Percentiles rank a stretch among this genome's conserved stretches.
phyloP scores from a whole-genome alignment of 2,329 filamentous ascomycete genomes.

The Colletotrichum paranaense region DNA sequence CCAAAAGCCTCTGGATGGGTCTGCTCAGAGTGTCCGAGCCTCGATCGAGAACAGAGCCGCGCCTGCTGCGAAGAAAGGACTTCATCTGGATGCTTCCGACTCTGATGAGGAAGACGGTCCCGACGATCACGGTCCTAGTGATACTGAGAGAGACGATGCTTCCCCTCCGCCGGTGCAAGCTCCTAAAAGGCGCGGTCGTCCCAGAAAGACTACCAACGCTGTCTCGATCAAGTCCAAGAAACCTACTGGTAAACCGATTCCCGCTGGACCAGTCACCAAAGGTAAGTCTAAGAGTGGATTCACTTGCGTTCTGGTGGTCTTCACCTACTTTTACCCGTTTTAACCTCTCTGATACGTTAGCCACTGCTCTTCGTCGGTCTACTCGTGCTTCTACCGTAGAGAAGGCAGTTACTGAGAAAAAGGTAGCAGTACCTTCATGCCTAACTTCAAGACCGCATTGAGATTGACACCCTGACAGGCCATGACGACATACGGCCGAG shows the following conservation, averaged over 20 bases:
- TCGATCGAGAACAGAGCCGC: neutral
- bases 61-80: neutral
- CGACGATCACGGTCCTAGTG: neutral
- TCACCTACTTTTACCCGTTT: neutral
- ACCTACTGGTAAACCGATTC: neutral
- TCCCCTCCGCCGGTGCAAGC: neutral
- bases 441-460: neutral
- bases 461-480: neutral
- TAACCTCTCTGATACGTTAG: neutral
- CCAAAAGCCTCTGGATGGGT: neutral
- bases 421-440: neutral
- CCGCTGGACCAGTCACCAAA: neutral
- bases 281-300: neutral
- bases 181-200: neutral
- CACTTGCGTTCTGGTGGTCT: neutral
- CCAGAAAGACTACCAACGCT: neutral
- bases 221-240: neutral
- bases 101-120: neutral
- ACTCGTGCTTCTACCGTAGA: neutral
- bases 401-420: neutral
- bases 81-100: neutral
- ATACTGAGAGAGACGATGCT: neutral
- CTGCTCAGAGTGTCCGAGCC: neutral
- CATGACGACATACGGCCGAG: neutral
- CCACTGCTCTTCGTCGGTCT: neutral